Evolutionary conservation across 768 basidiomycete genomes (phyloP).

Genomic region (Termitomyces titanicus): DNA sequence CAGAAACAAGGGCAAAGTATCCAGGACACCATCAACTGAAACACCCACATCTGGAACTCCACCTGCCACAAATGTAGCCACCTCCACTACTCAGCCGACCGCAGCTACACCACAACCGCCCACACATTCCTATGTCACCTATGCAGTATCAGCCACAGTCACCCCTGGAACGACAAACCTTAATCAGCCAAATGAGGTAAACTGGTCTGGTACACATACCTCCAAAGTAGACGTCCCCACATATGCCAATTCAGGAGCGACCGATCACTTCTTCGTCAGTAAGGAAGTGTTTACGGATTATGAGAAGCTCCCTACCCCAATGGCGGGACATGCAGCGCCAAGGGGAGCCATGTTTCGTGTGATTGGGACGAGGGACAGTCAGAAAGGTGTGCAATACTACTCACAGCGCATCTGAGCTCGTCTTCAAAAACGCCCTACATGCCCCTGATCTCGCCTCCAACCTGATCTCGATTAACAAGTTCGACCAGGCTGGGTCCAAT

Average conservation of each 20-base stretch:
- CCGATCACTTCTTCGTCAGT: constrained; percentile 20
- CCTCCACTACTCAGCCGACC: too few species aligned
- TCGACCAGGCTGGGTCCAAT: too few species aligned
- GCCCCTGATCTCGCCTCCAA: too few species aligned
- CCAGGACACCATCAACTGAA: not conserved
- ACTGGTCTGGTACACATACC: not conserved
- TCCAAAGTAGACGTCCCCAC: not conserved
- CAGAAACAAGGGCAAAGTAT: constrained; percentile 3
- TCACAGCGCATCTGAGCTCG: constrained; percentile 7
- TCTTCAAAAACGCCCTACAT: too few species aligned
- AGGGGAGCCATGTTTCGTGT: not conserved
- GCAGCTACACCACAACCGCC: not conserved
- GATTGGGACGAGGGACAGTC: not conserved
- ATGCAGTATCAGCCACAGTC: not conserved
- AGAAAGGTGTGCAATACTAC: not conserved
- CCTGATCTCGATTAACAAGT: too few species aligned
- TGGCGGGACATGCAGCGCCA: not conserved
- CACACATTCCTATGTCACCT: not conserved
- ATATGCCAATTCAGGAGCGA: constrained; percentile 1
- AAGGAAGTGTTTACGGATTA: constrained; percentile 9
- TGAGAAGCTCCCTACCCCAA: not conserved
- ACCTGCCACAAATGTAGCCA: not conserved
- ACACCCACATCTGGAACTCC: constrained; percentile 1
- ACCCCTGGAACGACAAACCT: not conserved
- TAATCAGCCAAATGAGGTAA: not conserved